Evolutionary conservation across 768 basidiomycete genomes (phyloP).

Genomic region (Dentipellis fragilis): DNA sequence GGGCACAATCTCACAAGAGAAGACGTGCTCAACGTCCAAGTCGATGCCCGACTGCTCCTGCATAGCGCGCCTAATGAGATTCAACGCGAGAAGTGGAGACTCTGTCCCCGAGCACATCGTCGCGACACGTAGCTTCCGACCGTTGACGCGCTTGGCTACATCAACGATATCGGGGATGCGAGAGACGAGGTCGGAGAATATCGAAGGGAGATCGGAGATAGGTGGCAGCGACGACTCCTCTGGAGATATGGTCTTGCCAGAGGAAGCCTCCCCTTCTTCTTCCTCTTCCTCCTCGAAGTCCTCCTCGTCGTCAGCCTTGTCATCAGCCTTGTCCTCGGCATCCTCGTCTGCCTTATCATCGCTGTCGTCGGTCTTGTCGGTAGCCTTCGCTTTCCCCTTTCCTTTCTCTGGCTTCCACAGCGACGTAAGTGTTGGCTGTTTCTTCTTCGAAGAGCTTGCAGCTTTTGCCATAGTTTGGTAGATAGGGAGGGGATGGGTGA

Average conservation of each 20-base stretch:
- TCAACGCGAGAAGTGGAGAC: conserved; percentile 84
- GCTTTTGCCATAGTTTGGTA: conserved; percentile 2
- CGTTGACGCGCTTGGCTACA: conserved; percentile 56
- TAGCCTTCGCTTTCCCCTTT: conserved; percentile 4
- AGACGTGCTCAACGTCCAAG: conserved; percentile 80
- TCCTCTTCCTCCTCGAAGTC: conserved; percentile 18
- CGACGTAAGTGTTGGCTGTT: conserved; percentile 8
- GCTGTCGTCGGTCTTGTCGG: not conserved
- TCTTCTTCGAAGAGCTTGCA: conserved; percentile 2
- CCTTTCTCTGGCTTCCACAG: not conserved
- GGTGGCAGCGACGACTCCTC: conserved; percentile 69
- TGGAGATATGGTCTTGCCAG: conserved; percentile 33
- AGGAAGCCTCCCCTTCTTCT: conserved; percentile 19
- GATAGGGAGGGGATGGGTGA: conserved; percentile 1
- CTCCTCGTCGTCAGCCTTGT: conserved; percentile 6
- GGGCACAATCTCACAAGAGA: conserved; percentile 95
- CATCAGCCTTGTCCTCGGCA: conserved; percentile 7
- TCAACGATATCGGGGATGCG: conserved; percentile 55
- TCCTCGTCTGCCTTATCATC: conserved; percentile 5
- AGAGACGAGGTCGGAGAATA: conserved; percentile 67
- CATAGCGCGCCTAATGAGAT: conserved; percentile 71
- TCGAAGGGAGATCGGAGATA: conserved; percentile 57
- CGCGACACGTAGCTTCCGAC: conserved; percentile 83
- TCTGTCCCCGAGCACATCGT: conserved; percentile 99
- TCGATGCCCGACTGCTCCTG: conserved; percentile 52